Conservation (phyloP, 1,139 yeast species). For the Entelexis paramagnoliae region DNA sequence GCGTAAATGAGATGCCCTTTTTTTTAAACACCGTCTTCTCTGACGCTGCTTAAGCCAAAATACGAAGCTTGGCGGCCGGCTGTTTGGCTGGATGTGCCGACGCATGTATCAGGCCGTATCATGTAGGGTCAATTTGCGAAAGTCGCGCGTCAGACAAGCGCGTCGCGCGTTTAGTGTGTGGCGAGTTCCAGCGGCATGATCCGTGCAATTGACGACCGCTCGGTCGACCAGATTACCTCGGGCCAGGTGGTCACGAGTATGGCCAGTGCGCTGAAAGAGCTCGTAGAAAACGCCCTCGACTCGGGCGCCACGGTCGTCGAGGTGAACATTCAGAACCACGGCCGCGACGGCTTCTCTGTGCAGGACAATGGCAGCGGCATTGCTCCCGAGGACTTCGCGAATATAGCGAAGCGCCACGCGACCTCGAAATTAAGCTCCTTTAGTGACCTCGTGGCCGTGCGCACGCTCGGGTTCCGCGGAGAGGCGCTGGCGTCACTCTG, state of each 20-base stretch:
- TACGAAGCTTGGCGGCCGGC: no score
- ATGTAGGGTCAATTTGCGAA: neutral
- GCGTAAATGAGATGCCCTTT: no score
- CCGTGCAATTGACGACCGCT: conserved; percentile 36
- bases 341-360: conserved; percentile 51
- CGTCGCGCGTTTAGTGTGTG: neutral
- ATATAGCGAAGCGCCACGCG: conserved; percentile 58
- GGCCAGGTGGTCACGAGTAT: conserved; percentile 87
- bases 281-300: conserved; percentile 78
- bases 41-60: no score
- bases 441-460: conserved; percentile 44
- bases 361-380: conserved; percentile 49
- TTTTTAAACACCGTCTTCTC: no score
- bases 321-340: conserved; percentile 55
- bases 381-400: conserved; percentile 46
- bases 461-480: conserved; percentile 72
- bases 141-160: neutral
- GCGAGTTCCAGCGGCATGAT: conserved; percentile 23
- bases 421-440: conserved; percentile 62
- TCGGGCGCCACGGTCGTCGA: conserved; percentile 62
- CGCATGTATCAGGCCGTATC: no score
- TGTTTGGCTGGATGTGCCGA: no score
- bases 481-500: conserved; percentile 38
- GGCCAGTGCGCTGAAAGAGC: conserved; percentile 67
- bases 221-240: conserved; percentile 68